Base-by-base conservation (phyloP, 176 grass and related monocot genomes). In the Elaeis guineensis region DNA sequence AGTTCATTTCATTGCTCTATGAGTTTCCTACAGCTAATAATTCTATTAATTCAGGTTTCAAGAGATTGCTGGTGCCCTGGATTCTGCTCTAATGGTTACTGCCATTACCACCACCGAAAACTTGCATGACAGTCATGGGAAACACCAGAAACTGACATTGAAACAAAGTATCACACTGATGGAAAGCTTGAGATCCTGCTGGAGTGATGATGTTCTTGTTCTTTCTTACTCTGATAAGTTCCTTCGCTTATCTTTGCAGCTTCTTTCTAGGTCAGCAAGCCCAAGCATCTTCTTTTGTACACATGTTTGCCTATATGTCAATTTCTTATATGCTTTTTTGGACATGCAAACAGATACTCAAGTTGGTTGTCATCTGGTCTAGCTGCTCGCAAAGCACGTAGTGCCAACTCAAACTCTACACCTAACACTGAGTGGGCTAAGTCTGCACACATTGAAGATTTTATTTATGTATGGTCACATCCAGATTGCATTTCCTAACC, bases 31-130 rank as follows among this genome's bases (percentile, higher is more conserved):
- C 30, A 32, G 21, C n/a, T 58, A 59, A 49, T 69, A 49, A 9
- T 83, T 81, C 61, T 55, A 67, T 71, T 79, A 49, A 30, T 72
- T 77, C 78, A 98, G 93, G 69, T 98, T 98, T 85, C 93, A 98
- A 82, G 93, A 92, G 75, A 98, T 98, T 85, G 93, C 93, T 58
- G 87, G 93, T 71, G 76, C 76, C 66, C 76, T 98, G 70, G 93
- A 98, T 81, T 85, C 87, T 78, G 62, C 64, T 1, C 82, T 98
- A 56, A 85, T 67, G 51, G 50, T 73, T 18, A 57, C 57, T 26
- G 55, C 70, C 39, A 73, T 98, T 83, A 80, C 51, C 50, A 76
- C 81, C 58, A 64, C 76, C 4, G 84, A 78, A 73, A 71, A 32
- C 30, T 32, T 25, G 6, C 69, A 73, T 22, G 67, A 65, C 11